phyloP scores from a whole-genome alignment of 768 basidiomycete genomes.

The Wakefieldia striispora region DNA sequence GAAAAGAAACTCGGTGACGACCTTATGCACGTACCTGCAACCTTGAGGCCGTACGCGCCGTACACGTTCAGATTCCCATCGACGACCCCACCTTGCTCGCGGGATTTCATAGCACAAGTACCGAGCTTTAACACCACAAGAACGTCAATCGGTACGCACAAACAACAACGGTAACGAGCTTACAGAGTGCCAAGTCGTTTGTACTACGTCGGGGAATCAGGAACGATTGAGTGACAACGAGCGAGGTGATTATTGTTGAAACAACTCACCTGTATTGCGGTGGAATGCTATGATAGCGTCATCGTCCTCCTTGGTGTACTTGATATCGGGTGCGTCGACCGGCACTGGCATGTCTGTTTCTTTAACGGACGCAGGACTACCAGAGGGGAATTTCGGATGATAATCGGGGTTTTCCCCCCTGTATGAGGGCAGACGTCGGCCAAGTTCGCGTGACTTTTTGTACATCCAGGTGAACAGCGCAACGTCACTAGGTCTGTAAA shows the following conservation, averaged over 20 bases:
- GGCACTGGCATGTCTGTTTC: conserved; percentile 19
- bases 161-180: not conserved
- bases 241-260: not conserved
- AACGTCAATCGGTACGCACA: not conserved
- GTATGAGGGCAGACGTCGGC: conserved; percentile 46
- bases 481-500: conserved; percentile 35
- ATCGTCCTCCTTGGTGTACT: conserved; percentile 35
- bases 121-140: conserved; percentile 41
- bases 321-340: conserved; percentile 29
- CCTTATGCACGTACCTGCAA: conserved; percentile 45
- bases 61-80: conserved; percentile 62
- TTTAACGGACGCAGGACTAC: conserved; percentile 27
- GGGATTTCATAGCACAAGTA: conserved; percentile 69
- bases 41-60: conserved; percentile 55
- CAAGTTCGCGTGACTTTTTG: conserved; percentile 53
- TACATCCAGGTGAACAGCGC: conserved; percentile 48
- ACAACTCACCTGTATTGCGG: conserved; percentile 16
- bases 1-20: not conserved
- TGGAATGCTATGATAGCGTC: conserved; percentile 29
- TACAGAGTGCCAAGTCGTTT: conserved; percentile 15
- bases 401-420: conserved; percentile 14
- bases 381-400: conserved; percentile 31
- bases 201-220: not conserved
- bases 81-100: conserved; percentile 58
- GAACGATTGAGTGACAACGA: not conserved